Evolutionary conservation across 2,329 filamentous ascomycete genomes (phyloP), one percentile per base, ranked within the genome.

Genomic region (Chrysoporthe deuterocubensis): DNA sequence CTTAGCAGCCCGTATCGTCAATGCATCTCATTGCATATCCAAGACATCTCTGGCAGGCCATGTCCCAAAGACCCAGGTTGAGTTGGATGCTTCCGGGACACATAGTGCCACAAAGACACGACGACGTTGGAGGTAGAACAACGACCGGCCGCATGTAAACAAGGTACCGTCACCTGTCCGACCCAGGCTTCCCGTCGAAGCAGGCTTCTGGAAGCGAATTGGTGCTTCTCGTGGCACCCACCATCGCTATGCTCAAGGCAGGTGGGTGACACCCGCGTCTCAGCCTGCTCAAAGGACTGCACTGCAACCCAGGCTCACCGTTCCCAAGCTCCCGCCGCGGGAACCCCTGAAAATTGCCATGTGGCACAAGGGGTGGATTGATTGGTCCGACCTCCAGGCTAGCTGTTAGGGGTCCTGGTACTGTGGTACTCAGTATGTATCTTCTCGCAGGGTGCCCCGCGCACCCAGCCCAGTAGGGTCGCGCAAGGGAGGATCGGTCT

Each of bases 301-400:
- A 46, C 9, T 42, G 57, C 57, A 9, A 43, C 40, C 18, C 40
- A 21, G 18, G 21, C 57, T 40, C 32, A 32, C 57, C n/a, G 9
- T 58, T 58, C 34, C 34, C 54, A 40, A 40, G 54, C 57, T 14
- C 26, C 26, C 40, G 21, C 40, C n/a, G 57, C 37, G n/a, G 18
- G 11, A 60, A 43, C 40, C 57, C 57, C 57, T 44, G 57, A 21
- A 32, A 44, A 14, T 26, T 60, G 57, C 37, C 57, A 60, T 60
- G 57, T 42, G 57, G 37, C 37, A 26, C 37, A 11, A n/a, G n/a
- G 57, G 57, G n/a, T 44, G 5, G 18, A n/a, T 32, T 40, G 42
- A 43, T 60, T 40, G 57, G n/a, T 4, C 37, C n/a, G 57, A 60
- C 37, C 34, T 40, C 44, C 42, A 43, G n/a, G 32, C 21, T 18